A percentile compares a stretch with the other conserved stretches of the same genome.
These are phyloP conservation scores for Alternaria sp. DNA, from an alignment of 2,329 filamentous ascomycete genomes.

Conservation along the genomic window DNA sequence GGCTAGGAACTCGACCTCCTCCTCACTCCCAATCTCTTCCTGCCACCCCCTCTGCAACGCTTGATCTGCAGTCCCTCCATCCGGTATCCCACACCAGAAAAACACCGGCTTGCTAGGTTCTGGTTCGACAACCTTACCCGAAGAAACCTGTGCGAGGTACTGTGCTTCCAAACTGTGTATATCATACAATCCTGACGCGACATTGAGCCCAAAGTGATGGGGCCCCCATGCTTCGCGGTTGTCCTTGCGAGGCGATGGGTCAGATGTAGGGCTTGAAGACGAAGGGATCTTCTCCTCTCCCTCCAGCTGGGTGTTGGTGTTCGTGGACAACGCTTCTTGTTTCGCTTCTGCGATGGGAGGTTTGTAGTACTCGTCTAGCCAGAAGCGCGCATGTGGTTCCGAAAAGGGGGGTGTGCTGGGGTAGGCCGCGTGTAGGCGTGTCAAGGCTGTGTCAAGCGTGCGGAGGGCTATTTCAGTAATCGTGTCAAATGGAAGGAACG, in stretches of 20 bases:
- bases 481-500: too few relatives aligned
- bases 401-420: too few relatives aligned
- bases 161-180: conserved; percentile 14
- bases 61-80: conserved; percentile 4
- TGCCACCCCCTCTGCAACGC: conserved; percentile 6
- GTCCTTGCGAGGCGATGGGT: background rate
- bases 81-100: conserved; percentile 4
- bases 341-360: too few relatives aligned
- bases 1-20: conserved; percentile 12
- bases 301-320: too few relatives aligned
- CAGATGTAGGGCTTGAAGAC: background rate
- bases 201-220: conserved; percentile 13
- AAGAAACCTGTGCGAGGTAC: conserved; percentile 4
- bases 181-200: conserved; percentile 13
- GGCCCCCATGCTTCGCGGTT: conserved; percentile 13
- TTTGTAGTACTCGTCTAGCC: too few relatives aligned
- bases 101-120: conserved; percentile 4
- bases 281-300: too few relatives aligned
- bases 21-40: conserved; percentile 11
- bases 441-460: too few relatives aligned
- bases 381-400: too few relatives aligned
- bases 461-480: too few relatives aligned
- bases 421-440: too few relatives aligned
- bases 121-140: conserved; percentile 1
- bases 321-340: too few relatives aligned